Conservation (phyloP, 805 yeast genomes). For the Saturnispora dispora region DNA sequence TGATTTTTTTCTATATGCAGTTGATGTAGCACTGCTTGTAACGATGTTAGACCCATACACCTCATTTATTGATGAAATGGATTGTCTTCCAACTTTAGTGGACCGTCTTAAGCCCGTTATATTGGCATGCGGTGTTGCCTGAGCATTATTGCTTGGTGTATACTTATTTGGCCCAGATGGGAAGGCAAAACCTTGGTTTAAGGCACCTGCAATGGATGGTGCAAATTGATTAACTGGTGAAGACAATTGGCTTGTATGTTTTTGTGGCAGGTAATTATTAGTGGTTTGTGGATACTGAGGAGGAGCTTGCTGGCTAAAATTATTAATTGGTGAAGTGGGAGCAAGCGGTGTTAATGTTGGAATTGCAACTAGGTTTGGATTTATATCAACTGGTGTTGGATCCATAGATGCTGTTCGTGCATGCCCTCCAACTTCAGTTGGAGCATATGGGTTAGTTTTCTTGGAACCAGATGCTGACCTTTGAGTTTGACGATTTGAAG, state of each 20-base stretch:
- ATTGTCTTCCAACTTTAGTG: conserved; percentile 5
- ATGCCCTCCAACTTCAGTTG: conserved; percentile 26
- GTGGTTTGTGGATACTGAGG: background rate
- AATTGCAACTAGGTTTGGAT: conserved; percentile 25
- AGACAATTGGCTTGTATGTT: background rate
- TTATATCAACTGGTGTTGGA: conserved; percentile 15
- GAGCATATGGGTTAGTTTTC: conserved; percentile 26
- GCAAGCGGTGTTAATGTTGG: conserved; percentile 19
- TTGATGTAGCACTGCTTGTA: conserved; percentile 10
- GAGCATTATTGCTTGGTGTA: background rate
- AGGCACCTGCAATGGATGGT: background rate
- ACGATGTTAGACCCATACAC: conserved; percentile 15
- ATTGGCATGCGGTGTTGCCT: background rate
- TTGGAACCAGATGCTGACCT: background rate
- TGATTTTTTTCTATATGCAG: conserved; percentile 7
- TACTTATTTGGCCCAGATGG: conserved; percentile 3
- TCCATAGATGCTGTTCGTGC: conserved; percentile 19
- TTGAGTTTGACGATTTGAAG: background rate
- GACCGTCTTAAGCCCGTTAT: conserved; percentile 2
- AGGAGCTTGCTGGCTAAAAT: background rate
- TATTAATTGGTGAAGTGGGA: background rate
- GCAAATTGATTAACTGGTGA: background rate
- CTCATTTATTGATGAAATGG: conserved; percentile 13
- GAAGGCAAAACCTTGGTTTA: background rate
- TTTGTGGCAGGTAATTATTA: background rate